Base-by-base conservation (phyloP, 2,329 filamentous ascomycete species). In the Rhinocladiella similis region DNA sequence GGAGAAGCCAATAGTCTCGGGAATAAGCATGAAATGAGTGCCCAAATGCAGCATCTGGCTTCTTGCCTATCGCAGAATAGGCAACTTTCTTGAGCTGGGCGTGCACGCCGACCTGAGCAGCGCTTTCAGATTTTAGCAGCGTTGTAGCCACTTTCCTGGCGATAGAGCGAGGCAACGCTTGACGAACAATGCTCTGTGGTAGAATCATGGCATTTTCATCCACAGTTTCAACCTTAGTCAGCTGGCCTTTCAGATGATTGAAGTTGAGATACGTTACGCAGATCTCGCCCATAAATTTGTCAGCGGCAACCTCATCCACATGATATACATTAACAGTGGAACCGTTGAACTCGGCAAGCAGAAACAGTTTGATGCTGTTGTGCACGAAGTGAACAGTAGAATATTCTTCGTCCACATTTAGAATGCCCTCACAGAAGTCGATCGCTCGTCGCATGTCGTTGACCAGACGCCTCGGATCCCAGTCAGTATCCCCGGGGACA, bases 351-450 rank as follows among this genome's bases (percentile, higher is more conserved):
- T 52, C 5, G 16, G 53, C 48, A 14, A 56, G 27, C 9, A 60
- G 29, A 22, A 53, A 50, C 33, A 54, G 50, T 36, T 42, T 47
- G 36, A 60, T 47, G 38, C 54, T 57, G 39, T 60, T 50, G 45
- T 58, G 58, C 9, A 35, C 55, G 33, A 56, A 60, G 20, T 45
- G 58, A 6, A 60, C 50, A 2, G 57, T 45, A 3, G n/a, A 39
- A n/a, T 57, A 36, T 33, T 64, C 64, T 50, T 66, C 64, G 14
- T 65, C 64, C 3, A 60, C 39, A 41, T 54, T 49, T 20, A 53
- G 38, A 4, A 65, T 39, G 9, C 63, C 60, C 6, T 53, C 57
- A 36, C 63, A 66, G 14, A 19, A 35, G 42, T 19, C 20, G 13
- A 64, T 33, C 9, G 19, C 27, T 22, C 25, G 49, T 7, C 55